A percentile compares a stretch with the other conserved stretches of the same genome.
Evolutionary conservation across 2,329 filamentous ascomycete genomes (phyloP).

Genomic region (Tolypocladium sp.): DNA sequence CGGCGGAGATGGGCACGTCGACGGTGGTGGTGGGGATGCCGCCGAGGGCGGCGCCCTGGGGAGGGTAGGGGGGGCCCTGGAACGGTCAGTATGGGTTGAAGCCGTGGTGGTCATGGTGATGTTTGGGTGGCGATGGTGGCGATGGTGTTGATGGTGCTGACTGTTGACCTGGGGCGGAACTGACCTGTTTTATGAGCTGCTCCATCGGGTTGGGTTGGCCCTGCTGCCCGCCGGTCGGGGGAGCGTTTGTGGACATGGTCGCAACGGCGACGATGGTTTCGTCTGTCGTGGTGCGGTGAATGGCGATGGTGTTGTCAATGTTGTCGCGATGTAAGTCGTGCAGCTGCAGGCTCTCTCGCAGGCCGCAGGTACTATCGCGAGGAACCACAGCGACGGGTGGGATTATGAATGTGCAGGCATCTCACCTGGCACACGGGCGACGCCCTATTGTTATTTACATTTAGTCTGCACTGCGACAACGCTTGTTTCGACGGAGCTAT

Average conservation of each 20-base stretch:
- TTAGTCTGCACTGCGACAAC: background rate
- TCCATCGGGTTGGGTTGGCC: background rate
- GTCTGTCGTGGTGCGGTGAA: too few relatives aligned
- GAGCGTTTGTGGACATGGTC: background rate
- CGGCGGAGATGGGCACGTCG: conserved; percentile 56
- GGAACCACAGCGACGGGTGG: background rate
- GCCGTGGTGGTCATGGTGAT: conserved; percentile 5
- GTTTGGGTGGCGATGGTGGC: background rate
- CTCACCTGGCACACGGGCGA: background rate
- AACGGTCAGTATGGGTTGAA: conserved; percentile 4
- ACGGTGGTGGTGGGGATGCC: conserved; percentile 45
- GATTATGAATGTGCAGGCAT: background rate
- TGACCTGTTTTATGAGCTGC: background rate
- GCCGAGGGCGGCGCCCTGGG: conserved; percentile 40
- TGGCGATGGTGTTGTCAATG: too few relatives aligned
- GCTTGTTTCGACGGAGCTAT: background rate
- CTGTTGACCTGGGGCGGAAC: background rate
- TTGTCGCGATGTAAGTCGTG: too few relatives aligned
- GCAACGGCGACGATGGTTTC: background rate
- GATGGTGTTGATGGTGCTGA: background rate
- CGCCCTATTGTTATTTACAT: background rate
- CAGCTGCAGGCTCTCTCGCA: too few relatives aligned
- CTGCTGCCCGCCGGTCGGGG: background rate
- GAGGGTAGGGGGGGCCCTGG: conserved; percentile 27
- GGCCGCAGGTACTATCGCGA: background rate